phyloP scores from a whole-genome alignment of 768 basidiomycete genomes.

The Boletus sp. region DNA sequence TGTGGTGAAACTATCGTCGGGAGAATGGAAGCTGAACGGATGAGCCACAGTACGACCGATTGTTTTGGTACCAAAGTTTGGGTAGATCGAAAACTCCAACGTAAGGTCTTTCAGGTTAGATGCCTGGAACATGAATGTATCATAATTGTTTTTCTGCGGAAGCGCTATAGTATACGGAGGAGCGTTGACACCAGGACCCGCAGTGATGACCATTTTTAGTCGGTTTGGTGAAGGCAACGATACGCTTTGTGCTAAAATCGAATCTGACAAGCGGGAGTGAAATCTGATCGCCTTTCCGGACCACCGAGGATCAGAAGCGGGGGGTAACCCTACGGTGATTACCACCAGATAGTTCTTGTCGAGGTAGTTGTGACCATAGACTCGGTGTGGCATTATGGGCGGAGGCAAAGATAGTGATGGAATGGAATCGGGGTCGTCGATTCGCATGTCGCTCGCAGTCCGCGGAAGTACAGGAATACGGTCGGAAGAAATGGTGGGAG shows the following conservation, averaged over 20 bases:
- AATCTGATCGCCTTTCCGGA: constrained; percentile 56
- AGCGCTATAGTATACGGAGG: constrained; percentile 90
- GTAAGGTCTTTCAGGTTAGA: constrained; percentile 67
- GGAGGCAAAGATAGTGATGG: constrained; percentile 94
- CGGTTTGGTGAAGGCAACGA: constrained; percentile 69
- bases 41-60: constrained; percentile 90
- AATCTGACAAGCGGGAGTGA: constrained; percentile 69
- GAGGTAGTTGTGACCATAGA: constrained; percentile 95
- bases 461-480: constrained; percentile 21
- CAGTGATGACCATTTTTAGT: constrained; percentile 93
- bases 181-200: constrained; percentile 75
- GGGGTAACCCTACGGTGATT: constrained; percentile 67
- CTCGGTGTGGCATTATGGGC: constrained; percentile 95
- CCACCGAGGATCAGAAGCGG: constrained; percentile 33
- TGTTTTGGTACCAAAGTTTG: constrained; percentile 95
- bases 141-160: constrained; percentile 67
- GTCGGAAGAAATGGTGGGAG: constrained; percentile 13
- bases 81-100: constrained; percentile 92
- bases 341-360: constrained; percentile 85
- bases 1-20: constrained; percentile 52
- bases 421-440: constrained; percentile 85
- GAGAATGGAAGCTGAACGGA: constrained; percentile 62
- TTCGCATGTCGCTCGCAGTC: constrained; percentile 31
- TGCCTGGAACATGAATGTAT: constrained; percentile 85
- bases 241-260: constrained; percentile 62